A percentile compares a stretch with the other conserved stretches of the same genome.
These are phyloP conservation scores for Ophioceras dolichostomum DNA, from an alignment of 2,329 filamentous ascomycete species.

Conservation along the genomic window DNA sequence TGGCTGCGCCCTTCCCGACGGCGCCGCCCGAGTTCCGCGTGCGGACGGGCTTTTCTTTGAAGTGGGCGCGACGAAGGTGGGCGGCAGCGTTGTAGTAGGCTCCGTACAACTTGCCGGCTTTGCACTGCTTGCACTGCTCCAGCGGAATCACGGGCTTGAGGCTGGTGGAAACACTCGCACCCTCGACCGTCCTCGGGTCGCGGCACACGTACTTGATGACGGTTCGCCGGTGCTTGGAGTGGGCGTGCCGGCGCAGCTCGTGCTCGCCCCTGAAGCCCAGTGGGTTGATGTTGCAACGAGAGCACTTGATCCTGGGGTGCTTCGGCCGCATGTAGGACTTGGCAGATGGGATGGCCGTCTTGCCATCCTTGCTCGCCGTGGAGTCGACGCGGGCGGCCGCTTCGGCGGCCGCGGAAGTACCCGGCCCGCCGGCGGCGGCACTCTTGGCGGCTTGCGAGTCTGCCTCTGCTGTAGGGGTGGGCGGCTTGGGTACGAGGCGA, in stretches of 20 bases:
- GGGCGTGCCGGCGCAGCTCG: slow-evolving; percentile 59
- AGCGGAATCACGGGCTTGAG: slow-evolving; percentile 51
- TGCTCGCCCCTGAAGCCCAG: slow-evolving; percentile 80
- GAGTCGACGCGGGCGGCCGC: slow-evolving; percentile 4
- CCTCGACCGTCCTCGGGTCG: slow-evolving; percentile 36
- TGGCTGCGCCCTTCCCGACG: slow-evolving; percentile 9
- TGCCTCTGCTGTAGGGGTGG: background rate
- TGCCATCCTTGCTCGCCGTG: slow-evolving; percentile 28
- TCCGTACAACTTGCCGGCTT: slow-evolving; percentile 64
- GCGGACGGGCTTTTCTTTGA: slow-evolving; percentile 50
- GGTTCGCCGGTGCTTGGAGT: slow-evolving; percentile 46
- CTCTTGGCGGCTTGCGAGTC: slow-evolving; percentile 15
- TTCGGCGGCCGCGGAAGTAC: slow-evolving; percentile 8
- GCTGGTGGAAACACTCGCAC: slow-evolving; percentile 22
- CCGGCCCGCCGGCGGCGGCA: slow-evolving; percentile 4
- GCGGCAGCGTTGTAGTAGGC: slow-evolving; percentile 93
- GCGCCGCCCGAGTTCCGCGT: slow-evolving; percentile 20
- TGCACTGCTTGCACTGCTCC: slow-evolving; percentile 73
- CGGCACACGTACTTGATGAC: slow-evolving; percentile 48
- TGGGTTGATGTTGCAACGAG: slow-evolving; percentile 56
- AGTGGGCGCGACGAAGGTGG: slow-evolving; percentile 79
- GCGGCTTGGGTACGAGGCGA: slow-evolving; percentile 31
- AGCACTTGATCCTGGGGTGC: slow-evolving; percentile 60
- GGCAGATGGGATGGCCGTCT: slow-evolving; percentile 28
- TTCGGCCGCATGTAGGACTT: slow-evolving; percentile 46